Percentiles rank a stretch among this genome's conserved stretches.
phyloP scores from a whole-genome alignment of 257 asterid species.

The Gynochthodes officinalis region DNA sequence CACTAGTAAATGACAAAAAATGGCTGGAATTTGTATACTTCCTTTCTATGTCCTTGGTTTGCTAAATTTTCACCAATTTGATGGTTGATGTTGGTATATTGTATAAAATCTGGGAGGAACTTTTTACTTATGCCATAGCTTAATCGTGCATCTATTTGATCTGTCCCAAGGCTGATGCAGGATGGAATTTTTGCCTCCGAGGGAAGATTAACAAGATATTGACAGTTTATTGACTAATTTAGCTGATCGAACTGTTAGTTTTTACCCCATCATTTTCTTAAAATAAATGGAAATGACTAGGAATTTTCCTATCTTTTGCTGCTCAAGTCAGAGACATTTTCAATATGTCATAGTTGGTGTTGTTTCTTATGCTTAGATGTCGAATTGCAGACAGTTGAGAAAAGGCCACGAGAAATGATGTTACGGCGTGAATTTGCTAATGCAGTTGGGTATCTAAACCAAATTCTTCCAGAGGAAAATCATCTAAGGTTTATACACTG shows the following conservation, averaged over 20 bases:
- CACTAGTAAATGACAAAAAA: conserved; percentile 2
- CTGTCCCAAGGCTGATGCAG: background rate
- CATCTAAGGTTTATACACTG: conserved; percentile 91
- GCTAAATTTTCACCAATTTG: background rate
- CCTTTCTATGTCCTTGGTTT: background rate
- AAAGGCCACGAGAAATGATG: conserved; percentile 99
- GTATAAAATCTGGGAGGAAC: background rate
- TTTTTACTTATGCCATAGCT: background rate
- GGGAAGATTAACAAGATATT: background rate
- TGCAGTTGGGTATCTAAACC: conserved; percentile 97
- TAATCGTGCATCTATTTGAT: background rate
- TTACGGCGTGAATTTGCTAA: conserved; percentile 92
- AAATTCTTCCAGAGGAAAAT: conserved; percentile 72
- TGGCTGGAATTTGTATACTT: background rate
- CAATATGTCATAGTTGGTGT: background rate
- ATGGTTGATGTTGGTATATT: background rate
- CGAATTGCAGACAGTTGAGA: conserved; percentile 81
- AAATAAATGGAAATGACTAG: background rate
- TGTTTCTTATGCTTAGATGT: conserved; percentile 10
- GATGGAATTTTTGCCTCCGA: background rate
- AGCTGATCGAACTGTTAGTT: background rate
- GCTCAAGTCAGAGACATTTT: background rate
- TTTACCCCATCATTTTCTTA: background rate
- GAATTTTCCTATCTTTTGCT: background rate
- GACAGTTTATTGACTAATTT: background rate